phyloP scores from a whole-genome alignment of 2,329 filamentous ascomycete genomes.

The Seiridium cupressi region DNA sequence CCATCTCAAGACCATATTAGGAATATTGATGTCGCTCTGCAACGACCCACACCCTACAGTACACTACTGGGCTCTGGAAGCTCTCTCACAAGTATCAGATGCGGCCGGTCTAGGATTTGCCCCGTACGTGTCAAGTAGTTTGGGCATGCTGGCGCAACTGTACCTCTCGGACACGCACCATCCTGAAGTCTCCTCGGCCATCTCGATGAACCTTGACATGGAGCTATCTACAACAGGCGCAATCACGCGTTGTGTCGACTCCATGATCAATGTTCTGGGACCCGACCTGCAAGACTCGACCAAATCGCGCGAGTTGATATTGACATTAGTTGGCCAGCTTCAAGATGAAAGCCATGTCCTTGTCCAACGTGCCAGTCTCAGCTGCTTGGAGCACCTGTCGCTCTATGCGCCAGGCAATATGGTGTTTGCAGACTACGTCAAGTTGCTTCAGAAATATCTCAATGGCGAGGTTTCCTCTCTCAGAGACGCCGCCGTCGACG shows the following conservation, averaged over 20 bases:
- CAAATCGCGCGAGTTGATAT: constrained; percentile 88
- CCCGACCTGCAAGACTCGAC: constrained; percentile 91
- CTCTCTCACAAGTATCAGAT: constrained; percentile 80
- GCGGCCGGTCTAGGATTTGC: constrained; percentile 92
- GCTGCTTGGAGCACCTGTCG: constrained; percentile 86
- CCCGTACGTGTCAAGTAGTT: constrained; percentile 81
- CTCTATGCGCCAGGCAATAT: constrained; percentile 88
- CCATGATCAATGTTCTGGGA: constrained; percentile 93
- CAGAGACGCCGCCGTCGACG: constrained; percentile 79
- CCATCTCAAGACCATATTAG: constrained; percentile 95
- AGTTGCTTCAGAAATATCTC: constrained; percentile 74
- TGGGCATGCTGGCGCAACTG: constrained; percentile 91
- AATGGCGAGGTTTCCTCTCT: constrained; percentile 67
- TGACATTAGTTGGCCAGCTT: constrained; percentile 82
- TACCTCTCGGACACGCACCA: constrained; percentile 93
- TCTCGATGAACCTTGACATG: constrained; percentile 87
- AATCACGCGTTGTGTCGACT: constrained; percentile 85
- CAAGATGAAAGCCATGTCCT: constrained; percentile 69
- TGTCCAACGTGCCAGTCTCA: constrained; percentile 73
- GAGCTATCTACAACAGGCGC: constrained; percentile 80
- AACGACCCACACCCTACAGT: constrained; percentile 94
- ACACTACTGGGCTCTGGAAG: constrained; percentile 95
- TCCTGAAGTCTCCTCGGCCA: constrained; percentile 72
- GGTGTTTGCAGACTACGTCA: constrained; percentile 81
- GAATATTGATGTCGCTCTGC: constrained; percentile 95